phyloP scores from a whole-genome alignment of 441 rosid species.

The Metrosideros polymorpha region DNA sequence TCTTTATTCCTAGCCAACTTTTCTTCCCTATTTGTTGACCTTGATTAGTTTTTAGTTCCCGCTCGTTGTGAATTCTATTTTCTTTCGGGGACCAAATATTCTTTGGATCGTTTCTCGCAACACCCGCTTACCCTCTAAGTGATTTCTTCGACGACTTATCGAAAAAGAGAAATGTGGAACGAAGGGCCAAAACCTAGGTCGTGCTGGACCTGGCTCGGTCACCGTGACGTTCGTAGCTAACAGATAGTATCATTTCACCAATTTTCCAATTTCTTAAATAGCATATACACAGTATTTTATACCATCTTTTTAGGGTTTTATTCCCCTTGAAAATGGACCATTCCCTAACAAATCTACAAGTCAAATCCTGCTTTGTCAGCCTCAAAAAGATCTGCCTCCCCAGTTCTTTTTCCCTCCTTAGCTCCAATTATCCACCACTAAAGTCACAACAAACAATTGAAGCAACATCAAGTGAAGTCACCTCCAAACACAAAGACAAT shows the following conservation, averaged over 20 bases:
- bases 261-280: background rate
- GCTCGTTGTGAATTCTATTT: fast-evolving
- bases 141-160: too few relatives aligned
- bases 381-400: background rate
- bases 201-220: fast-evolving
- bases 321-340: background rate
- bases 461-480: background rate
- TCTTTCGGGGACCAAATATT: fast-evolving
- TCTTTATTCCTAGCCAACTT: too few relatives aligned
- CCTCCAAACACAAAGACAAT: background rate
- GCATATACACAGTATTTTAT: background rate
- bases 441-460: background rate
- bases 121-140: background rate
- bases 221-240: fast-evolving
- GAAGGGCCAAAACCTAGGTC: too few relatives aligned
- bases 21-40: background rate
- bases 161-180: too few relatives aligned
- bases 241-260: fast-evolving
- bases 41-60: background rate
- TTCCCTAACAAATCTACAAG: background rate
- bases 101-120: fast-evolving
- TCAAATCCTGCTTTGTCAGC: background rate
- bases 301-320: background rate
- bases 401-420: background rate
- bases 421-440: background rate